Base-by-base conservation (phyloP, 352 stramenopile genomes). In the Globisporangium mamillatum region DNA sequence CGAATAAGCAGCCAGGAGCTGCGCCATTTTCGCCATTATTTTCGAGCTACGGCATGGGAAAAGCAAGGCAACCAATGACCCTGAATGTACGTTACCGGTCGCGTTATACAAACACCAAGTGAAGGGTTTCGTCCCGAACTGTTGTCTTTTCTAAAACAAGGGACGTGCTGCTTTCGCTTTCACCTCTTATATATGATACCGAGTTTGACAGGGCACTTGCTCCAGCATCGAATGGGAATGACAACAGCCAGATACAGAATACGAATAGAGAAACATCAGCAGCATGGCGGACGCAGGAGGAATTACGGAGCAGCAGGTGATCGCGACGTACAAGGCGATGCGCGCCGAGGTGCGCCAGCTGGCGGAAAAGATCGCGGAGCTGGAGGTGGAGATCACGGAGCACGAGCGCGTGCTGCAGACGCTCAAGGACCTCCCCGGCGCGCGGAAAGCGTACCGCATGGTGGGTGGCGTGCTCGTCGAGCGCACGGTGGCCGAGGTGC, bases 381-480 rank as follows among this genome's bases (percentile, higher is more conserved):
- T 95, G 22, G 86, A 97, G 72, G 75, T 93, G 20, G 89, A 97
- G 77, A 86, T 75, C 14, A 80, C 80, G 25, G 89, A 97, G 78
- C 87, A 95, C 72, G 83, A 95, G 56, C 87, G 89, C 70, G 88
- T 95, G 54, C 80, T 94, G 53, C 81, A 88, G 62, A 95, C 90
- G 69, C 83, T 97, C 24, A 80, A 86, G 60, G 79, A 79, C 3
- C 74, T 96, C 67, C 84, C 86, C 22, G 76, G 72, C 0, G 74
- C 81, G 65, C 84, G 95, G 69, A 93, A 97, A 71, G 96, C 96
- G 6, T 99, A 97, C 72, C 92, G 96, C 68, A 93, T 99, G 80
- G 93, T 99, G 14, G 97, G 96, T 60, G 96, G 97, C 41, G 96
- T 99, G 38, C 78, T 99, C 46, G 96, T 99, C 57, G 96, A 99